Evolutionary conservation across 305 asterid species (phyloP).

Genomic region (Fraxinus baroniana): DNA sequence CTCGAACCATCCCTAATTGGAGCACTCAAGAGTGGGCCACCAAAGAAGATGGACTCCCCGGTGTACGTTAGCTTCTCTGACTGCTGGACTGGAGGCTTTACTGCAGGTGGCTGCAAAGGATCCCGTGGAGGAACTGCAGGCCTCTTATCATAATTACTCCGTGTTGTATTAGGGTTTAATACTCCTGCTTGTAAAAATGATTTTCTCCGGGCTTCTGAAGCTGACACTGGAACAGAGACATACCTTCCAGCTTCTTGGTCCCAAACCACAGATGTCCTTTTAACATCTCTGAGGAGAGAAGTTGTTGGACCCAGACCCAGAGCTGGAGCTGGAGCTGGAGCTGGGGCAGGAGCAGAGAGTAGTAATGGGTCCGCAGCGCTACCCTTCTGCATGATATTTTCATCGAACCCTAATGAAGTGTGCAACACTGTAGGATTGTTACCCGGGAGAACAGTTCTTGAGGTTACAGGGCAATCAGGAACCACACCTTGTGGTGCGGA

Average conservation of each 20-base stretch:
- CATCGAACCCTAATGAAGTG: slow-evolving; percentile 49
- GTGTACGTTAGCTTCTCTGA: slow-evolving; percentile 69
- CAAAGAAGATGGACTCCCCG: slow-evolving; percentile 88
- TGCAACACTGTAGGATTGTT: slow-evolving; percentile 37
- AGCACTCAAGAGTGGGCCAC: slow-evolving; percentile 85
- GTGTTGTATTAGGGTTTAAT: slow-evolving; percentile 33
- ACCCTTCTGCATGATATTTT: slow-evolving; percentile 49
- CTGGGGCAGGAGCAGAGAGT: slow-evolving; percentile 40
- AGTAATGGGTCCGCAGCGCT: slow-evolving; percentile 47
- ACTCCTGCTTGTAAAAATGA: slow-evolving; percentile 34
- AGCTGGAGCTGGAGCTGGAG: background rate
- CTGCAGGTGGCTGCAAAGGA: slow-evolving; percentile 31
- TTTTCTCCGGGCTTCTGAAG: slow-evolving; percentile 65
- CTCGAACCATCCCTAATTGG: slow-evolving; percentile 50
- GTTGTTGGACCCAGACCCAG: slow-evolving; percentile 29
- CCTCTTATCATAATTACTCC: slow-evolving; percentile 47
- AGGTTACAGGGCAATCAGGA: slow-evolving; percentile 36
- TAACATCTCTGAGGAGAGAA: slow-evolving; percentile 68
- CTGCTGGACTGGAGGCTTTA: slow-evolving; percentile 43
- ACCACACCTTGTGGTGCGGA: slow-evolving; percentile 22
- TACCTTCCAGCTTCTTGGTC: slow-evolving; percentile 98
- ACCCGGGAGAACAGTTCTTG: slow-evolving; percentile 30
- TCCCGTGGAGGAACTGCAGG: slow-evolving; percentile 37
- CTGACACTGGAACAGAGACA: slow-evolving; percentile 68
- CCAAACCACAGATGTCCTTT: slow-evolving; percentile 90